phyloP scores from a whole-genome alignment of 1,139 yeast genomes.

The Yamadazyma triangularis region DNA sequence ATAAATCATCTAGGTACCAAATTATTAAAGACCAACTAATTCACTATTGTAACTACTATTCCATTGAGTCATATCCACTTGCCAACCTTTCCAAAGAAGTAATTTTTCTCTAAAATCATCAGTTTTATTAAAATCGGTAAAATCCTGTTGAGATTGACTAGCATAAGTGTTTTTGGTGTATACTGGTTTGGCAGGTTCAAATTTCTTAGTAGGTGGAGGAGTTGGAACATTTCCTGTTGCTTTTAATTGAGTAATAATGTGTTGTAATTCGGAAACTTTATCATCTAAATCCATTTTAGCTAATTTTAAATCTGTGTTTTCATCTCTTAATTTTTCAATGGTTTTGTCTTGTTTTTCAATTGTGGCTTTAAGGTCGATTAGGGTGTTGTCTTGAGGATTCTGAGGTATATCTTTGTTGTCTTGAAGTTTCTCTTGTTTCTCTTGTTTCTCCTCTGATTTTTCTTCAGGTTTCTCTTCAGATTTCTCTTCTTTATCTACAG shows the following conservation, averaged over 20 bases:
- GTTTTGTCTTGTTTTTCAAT: slow-evolving; percentile 32
- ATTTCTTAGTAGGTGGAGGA: slow-evolving; percentile 5
- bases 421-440: too few species aligned
- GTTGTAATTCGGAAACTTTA: slow-evolving; percentile 24
- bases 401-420: too few species aligned
- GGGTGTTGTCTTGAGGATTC: too few species aligned
- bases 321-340: slow-evolving; percentile 37
- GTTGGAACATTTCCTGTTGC: too few species aligned
- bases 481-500: slow-evolving; percentile 8
- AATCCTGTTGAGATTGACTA: slow-evolving; percentile 24
- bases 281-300: slow-evolving; percentile 45
- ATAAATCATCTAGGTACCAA: too few species aligned
- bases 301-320: slow-evolving; percentile 41
- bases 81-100: slow-evolving; percentile 78
- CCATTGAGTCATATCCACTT: slow-evolving; percentile 83
- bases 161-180: slow-evolving; percentile 34
- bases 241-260: slow-evolving; percentile 16
- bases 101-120: slow-evolving; percentile 39
- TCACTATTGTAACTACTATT: slow-evolving; percentile 27
- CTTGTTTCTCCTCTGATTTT: slow-evolving; percentile 2
- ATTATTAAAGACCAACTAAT: slow-evolving; percentile 14
- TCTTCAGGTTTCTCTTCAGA: slow-evolving; percentile 1
- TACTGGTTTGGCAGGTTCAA: slow-evolving; percentile 32
- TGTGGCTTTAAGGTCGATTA: slow-evolving; percentile 14
- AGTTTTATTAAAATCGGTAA: slow-evolving; percentile 15